Percentiles rank a stretch among this genome's conserved stretches.
Evolutionary conservation across 257 asterid genomes (phyloP).

Genomic region (Haberlea rhodopensis): DNA sequence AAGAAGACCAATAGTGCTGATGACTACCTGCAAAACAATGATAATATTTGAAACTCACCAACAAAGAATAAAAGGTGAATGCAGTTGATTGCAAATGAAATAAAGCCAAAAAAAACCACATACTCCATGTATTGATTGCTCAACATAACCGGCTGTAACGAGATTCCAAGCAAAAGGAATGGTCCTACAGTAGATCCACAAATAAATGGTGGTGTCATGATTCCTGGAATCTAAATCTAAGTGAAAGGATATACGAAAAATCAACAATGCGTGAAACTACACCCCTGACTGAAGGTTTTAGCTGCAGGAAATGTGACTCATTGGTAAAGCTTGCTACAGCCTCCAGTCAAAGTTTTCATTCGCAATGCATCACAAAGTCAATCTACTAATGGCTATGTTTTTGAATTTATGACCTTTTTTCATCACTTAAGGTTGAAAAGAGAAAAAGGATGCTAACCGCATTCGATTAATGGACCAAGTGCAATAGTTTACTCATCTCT

Average conservation of each 20-base stretch:
- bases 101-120: slow-evolving; percentile 20
- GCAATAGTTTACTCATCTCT: slow-evolving; percentile 2
- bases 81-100: slow-evolving; percentile 3
- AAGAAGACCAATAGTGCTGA: slow-evolving; percentile 78
- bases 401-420: background rate
- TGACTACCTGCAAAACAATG: slow-evolving; percentile 51
- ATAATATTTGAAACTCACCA: background rate
- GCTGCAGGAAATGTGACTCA: background rate
- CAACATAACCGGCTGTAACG: slow-evolving; percentile 83
- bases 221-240: slow-evolving; percentile 12
- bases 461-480: background rate
- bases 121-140: slow-evolving; percentile 87
- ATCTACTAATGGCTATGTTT: background rate
- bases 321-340: slow-evolving; percentile 13
- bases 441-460: background rate
- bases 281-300: background rate
- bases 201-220: slow-evolving; percentile 7
- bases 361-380: background rate
- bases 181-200: slow-evolving; percentile 53
- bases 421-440: background rate
- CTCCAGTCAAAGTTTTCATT: background rate
- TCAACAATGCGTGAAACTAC: slow-evolving; percentile 6
- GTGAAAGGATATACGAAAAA: background rate
- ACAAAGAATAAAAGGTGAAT: slow-evolving; percentile 14
- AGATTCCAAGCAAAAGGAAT: slow-evolving; percentile 98